A percentile compares a stretch with the other conserved stretches of the same genome.
Conservation (phyloP, 139 green algal genomes). For the Trebouxia sp. region DNA sequence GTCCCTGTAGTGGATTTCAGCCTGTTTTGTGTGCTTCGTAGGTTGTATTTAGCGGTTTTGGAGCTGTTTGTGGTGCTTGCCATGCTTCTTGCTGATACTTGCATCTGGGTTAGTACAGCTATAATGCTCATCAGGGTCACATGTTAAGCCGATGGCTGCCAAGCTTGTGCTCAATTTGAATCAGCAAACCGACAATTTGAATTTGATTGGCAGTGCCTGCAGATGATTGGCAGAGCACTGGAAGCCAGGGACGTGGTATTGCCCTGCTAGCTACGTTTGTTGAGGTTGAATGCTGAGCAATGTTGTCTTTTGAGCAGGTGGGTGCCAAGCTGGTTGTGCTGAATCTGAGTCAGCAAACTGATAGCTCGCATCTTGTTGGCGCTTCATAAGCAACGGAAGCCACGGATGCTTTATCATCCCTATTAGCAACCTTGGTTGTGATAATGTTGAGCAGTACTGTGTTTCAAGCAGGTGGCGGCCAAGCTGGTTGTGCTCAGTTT, state of each 20-base stretch:
- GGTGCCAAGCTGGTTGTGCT: constrained; percentile 78
- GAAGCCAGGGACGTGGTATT: too few relatives aligned
- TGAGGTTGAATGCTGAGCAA: too few relatives aligned
- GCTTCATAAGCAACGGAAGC: constrained; percentile 92
- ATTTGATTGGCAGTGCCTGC: too few relatives aligned
- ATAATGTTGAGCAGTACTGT: background rate
- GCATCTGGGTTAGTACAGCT: too few relatives aligned
- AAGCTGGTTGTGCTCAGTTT: background rate
- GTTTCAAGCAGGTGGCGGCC: background rate
- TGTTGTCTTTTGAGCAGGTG: background rate
- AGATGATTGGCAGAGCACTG: too few relatives aligned
- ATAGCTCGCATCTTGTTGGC: constrained; percentile 93
- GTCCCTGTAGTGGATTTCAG: too few relatives aligned
- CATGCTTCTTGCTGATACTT: too few relatives aligned
- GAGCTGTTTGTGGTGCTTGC: too few relatives aligned
- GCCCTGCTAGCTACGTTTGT: too few relatives aligned
- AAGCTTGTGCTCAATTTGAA: background rate
- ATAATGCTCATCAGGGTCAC: background rate
- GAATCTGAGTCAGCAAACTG: constrained; percentile 98
- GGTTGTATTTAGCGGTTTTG: too few relatives aligned
- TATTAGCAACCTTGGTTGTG: constrained; percentile 80
- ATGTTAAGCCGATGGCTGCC: background rate
- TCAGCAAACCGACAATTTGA: too few relatives aligned
- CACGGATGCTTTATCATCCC: constrained; percentile 67
- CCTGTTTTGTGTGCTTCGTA: too few relatives aligned